Percentiles rank a stretch among this genome's conserved stretches.
Evolutionary conservation across 495 filamentous ascomycete genomes (phyloP).

Genomic region (Talaromyces borbonicus): DNA sequence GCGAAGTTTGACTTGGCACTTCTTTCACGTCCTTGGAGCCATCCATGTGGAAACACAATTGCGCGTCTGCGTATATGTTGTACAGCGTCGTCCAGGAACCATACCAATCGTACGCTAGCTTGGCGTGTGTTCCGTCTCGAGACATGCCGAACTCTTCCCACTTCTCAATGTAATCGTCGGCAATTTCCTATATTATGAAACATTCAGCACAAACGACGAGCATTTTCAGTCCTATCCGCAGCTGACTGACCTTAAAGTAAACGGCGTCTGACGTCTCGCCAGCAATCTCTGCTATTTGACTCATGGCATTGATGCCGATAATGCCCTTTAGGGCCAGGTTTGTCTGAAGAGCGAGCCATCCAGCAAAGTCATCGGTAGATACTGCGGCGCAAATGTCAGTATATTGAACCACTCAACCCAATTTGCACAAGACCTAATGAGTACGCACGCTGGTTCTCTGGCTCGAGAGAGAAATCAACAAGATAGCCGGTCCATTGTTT

Average conservation of each 20-base stretch:
- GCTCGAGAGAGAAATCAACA: slow-evolving; percentile 75
- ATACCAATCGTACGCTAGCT: slow-evolving; percentile 89
- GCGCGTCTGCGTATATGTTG: slow-evolving; percentile 75
- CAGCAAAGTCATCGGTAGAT: slow-evolving; percentile 92
- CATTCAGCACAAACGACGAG: neutral
- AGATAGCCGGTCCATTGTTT: slow-evolving; percentile 90
- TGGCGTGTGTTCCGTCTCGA: slow-evolving; percentile 73
- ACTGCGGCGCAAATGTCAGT: slow-evolving; percentile 25
- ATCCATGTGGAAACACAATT: slow-evolving; percentile 71
- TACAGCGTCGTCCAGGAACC: slow-evolving; percentile 95
- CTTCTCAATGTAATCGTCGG: slow-evolving; percentile 65
- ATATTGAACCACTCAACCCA: neutral
- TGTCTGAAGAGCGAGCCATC: slow-evolving; percentile 84
- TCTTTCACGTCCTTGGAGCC: slow-evolving; percentile 16
- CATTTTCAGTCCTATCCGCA: neutral
- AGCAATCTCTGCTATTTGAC: slow-evolving; percentile 62
- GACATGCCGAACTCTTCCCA: slow-evolving; percentile 79
- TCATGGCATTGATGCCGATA: slow-evolving; percentile 90
- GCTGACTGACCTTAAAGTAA: slow-evolving; percentile 46
- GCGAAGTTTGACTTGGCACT: slow-evolving; percentile 29
- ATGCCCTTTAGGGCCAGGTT: slow-evolving; percentile 93
- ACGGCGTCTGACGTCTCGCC: slow-evolving; percentile 57
- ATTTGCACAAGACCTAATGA: neutral
- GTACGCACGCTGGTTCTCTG: slow-evolving; percentile 63
- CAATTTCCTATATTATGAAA: slow-evolving; percentile 41